Evolutionary conservation across 1,284 basidiomycete genomes (phyloP).

Genomic region (Ceraceosorus guamensis): DNA sequence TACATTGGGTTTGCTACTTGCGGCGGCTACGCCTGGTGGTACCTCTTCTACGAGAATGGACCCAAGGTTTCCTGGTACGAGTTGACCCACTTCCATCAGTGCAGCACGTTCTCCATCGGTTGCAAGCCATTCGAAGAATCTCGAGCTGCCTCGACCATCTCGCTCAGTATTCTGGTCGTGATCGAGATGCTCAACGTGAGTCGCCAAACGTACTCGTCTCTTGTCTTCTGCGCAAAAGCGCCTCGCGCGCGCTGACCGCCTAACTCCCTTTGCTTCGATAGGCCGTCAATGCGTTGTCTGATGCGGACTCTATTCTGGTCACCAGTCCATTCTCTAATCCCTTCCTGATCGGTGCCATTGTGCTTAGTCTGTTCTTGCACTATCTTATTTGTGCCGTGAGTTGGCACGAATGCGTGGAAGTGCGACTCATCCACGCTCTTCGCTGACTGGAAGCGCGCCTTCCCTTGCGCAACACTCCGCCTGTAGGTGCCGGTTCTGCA

Average conservation of each 20-base stretch:
- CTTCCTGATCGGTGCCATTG: constrained; percentile 63
- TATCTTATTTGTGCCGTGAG: constrained; percentile 82
- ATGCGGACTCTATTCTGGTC: constrained; percentile 83
- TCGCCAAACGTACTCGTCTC: too few relatives aligned
- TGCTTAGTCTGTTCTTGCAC: constrained; percentile 82
- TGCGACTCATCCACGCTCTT: background rate
- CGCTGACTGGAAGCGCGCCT: background rate
- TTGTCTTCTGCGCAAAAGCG: too few relatives aligned
- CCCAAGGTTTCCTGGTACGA: constrained; percentile 90
- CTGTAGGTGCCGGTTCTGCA: constrained; percentile 29
- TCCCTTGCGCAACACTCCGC: constrained; percentile 9
- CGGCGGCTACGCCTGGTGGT: constrained; percentile 98
- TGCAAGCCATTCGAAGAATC: constrained; percentile 87
- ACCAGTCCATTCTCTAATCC: constrained; percentile 89
- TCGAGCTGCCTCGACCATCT: constrained; percentile 82
- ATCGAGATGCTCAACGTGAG: constrained; percentile 89
- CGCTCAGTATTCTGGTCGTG: constrained; percentile 81
- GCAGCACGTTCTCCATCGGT: constrained; percentile 76
- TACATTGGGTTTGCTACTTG: constrained; percentile 95
- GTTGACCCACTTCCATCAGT: constrained; percentile 63
- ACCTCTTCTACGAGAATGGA: constrained; percentile 77
- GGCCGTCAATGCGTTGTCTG: constrained; percentile 95
- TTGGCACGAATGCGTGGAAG: background rate
- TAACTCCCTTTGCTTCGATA: too few relatives aligned
- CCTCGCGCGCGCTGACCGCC: too few relatives aligned